Percentiles rank a stretch among this genome's conserved stretches.
Evolutionary conservation across 1,284 basidiomycete species (phyloP).

Genomic region (Peniophora sp.): DNA sequence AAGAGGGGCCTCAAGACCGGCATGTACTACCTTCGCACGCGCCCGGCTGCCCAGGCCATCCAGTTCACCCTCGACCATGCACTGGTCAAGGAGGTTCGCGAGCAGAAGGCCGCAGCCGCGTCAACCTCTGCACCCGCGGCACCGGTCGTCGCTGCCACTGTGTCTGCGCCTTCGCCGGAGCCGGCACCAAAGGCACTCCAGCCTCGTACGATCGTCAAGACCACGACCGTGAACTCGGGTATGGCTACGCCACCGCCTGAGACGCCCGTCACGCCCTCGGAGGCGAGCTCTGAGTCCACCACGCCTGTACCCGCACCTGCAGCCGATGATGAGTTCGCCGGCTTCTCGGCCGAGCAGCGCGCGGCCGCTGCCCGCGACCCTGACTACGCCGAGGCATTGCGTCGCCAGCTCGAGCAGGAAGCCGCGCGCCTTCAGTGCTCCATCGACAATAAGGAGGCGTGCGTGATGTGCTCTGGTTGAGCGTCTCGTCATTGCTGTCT

Average conservation of each 20-base stretch:
- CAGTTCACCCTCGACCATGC: constrained; percentile 95
- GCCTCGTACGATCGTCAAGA: constrained; percentile 16
- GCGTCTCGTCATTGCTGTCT: background rate
- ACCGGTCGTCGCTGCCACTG: background rate
- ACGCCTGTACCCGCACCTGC: background rate
- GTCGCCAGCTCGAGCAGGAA: constrained; percentile 72
- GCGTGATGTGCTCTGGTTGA: constrained; percentile 80
- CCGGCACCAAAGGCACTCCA: constrained; percentile 4
- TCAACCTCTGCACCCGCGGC: constrained; percentile 24
- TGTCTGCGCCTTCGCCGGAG: constrained; percentile 1
- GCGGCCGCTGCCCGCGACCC: constrained; percentile 59
- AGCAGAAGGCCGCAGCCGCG: constrained; percentile 27
- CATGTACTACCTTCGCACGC: constrained; percentile 94
- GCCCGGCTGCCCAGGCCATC: constrained; percentile 91
- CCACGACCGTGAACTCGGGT: constrained; percentile 9
- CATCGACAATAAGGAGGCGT: constrained; percentile 84
- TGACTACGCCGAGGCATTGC: constrained; percentile 78
- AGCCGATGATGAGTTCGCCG: constrained; percentile 18
- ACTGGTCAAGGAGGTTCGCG: constrained; percentile 69
- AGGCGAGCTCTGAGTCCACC: constrained; percentile 9
- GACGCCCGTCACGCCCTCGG: constrained; percentile 2
- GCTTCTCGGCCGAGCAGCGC: constrained; percentile 30
- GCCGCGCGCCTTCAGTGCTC: constrained; percentile 79
- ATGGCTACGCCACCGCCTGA: constrained; percentile 10
- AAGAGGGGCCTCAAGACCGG: constrained; percentile 99